Percentiles rank a stretch among this genome's conserved stretches.
phyloP scores from a whole-genome alignment of 345 rosid genomes.

The Sonneratia alba region DNA sequence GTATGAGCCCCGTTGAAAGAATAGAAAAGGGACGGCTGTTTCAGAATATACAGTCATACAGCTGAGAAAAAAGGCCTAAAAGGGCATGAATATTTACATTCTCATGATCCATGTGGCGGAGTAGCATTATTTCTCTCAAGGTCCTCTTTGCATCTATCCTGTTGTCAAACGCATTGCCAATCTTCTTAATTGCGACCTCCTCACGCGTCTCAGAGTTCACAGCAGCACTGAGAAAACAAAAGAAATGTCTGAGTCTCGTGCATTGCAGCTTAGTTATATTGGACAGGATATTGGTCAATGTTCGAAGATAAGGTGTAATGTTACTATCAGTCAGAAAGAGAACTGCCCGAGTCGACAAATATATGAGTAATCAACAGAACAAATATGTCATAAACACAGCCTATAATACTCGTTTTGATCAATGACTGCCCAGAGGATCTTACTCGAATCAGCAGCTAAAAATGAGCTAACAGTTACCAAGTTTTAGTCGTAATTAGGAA shows the following conservation, averaged over 20 bases:
- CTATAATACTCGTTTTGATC: neutral
- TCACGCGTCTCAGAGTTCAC: constrained; percentile 50
- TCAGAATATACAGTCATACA: neutral
- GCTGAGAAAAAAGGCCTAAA: neutral
- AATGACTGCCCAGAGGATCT: neutral
- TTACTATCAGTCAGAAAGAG: neutral
- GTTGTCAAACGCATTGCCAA: constrained; percentile 70
- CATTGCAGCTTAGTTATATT: neutral
- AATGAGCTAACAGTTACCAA: neutral
- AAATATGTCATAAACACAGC: neutral
- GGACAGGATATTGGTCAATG: neutral
- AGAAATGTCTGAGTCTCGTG: neutral
- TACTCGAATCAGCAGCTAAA: neutral
- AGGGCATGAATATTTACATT: constrained; percentile 28
- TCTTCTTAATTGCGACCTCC: constrained; percentile 74
- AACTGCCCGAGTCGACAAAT: neutral
- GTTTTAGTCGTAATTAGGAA: neutral
- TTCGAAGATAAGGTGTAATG: neutral
- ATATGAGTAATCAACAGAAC: neutral
- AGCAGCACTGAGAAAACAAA: constrained; percentile 44
- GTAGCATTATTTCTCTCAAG: constrained; percentile 70
- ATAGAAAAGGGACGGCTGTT: neutral
- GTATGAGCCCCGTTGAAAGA: neutral
- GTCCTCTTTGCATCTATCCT: constrained; percentile 68
- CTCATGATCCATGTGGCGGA: constrained; percentile 67